Base-by-base conservation (phyloP, 169 alveolate genomes). In the Plasmodium gonderi region DNA sequence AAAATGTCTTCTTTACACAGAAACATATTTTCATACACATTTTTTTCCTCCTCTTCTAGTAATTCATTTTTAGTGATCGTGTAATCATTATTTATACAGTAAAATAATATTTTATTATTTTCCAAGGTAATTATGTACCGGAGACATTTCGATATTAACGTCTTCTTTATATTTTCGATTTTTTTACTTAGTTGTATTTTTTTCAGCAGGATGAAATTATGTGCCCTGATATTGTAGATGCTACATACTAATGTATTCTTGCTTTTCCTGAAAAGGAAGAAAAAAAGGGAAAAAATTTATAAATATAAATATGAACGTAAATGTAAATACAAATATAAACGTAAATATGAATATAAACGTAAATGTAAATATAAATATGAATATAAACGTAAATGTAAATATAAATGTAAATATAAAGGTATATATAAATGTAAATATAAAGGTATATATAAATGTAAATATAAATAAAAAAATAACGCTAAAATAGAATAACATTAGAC, bases 71-170 rank as follows among this genome's bases (percentile, higher is more conserved):
- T 49, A 51, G 54, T 69, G 38, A 72, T 83, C 29, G 76, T 33
- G 40, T 83, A 69, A 72, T 83, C 92, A 45, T 83, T 69, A 51
- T 47, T 83, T 51, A 83, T 31, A 44, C 31, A 51, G 42, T 83
- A 83, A 83, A 83, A 83, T n/a, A 74, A 64, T 23, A 83, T 36
- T 49, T 83, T 83, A 12, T 83, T 69, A 69, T 83, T 83, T 83
- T 83, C 92, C 42, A 83, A 60, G 23, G 92, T 83, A 69, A 60
- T 83, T 83, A 83, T 69, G 51, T 83, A 83, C 8, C 65, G 26
- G 31, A 31, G 72, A 40, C 83, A 83, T 54, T 69, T 83, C 11
- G 83, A 47, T 45, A 83, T 83, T 45, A 83, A 36, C n/a, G 92
- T 69, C 67, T 83, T 83, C 68, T 69, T 83, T 45, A 51, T 74